Evolutionary conservation across 805 yeast genomes (phyloP).

Genomic region (Starmerella potacharoeniae): DNA sequence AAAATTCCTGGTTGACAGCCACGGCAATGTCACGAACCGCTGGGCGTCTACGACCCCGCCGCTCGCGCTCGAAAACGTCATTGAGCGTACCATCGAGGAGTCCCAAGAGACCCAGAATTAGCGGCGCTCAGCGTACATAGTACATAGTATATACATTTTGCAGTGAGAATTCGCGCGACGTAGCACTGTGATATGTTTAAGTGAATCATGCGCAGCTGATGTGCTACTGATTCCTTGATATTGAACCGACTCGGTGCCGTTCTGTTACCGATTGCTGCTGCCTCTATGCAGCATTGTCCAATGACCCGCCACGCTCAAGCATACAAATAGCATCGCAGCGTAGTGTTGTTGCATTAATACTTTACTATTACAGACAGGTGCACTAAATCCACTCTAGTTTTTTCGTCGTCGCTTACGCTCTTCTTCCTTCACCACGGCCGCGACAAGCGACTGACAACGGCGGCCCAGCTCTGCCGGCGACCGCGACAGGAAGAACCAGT

Average conservation of each 20-base stretch:
- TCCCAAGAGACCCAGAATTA: background rate
- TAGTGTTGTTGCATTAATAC: too few relatives aligned
- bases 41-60: slow-evolving; percentile 64
- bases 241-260: too few relatives aligned
- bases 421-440: slow-evolving; percentile 60
- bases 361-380: background rate
- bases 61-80: slow-evolving; percentile 30
- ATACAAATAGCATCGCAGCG: too few relatives aligned
- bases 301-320: too few relatives aligned
- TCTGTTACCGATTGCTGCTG: too few relatives aligned
- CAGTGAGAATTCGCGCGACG: too few relatives aligned
- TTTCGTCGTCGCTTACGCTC: slow-evolving; percentile 15
- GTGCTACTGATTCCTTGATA: too few relatives aligned
- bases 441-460: slow-evolving; percentile 67
- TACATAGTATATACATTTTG: background rate
- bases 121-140: too few relatives aligned
- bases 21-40: slow-evolving; percentile 51
- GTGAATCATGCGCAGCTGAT: too few relatives aligned
- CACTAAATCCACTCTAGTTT: background rate
- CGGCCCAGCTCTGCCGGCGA: slow-evolving; percentile 67
- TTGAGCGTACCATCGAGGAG: slow-evolving; percentile 5
- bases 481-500: slow-evolving; percentile 76
- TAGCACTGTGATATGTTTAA: too few relatives aligned
- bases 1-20: slow-evolving; percentile 49
- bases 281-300: too few relatives aligned